Conservation (phyloP, 805 yeast genomes). For the Kodamaea sagamina region DNA sequence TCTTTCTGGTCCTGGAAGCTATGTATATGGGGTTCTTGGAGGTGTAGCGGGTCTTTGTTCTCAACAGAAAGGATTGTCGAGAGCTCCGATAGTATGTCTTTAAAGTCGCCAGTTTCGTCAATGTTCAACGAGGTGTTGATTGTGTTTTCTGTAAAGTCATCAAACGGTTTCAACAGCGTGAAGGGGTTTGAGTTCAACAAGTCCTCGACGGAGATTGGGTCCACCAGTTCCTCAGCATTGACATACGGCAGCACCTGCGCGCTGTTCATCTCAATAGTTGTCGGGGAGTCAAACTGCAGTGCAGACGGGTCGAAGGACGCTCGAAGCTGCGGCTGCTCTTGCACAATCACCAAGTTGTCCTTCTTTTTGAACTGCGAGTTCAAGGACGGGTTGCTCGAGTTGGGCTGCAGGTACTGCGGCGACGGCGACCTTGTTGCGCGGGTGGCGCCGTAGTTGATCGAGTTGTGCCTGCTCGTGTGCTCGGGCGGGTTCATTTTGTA, state of each 20-base stretch:
- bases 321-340: conserved; percentile 6
- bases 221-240: conserved; percentile 4
- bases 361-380: conserved; percentile 1
- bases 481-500: conserved; percentile 8
- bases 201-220: conserved; percentile 15
- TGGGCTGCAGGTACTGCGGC: conserved; percentile 6
- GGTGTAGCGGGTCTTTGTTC: neutral
- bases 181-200: conserved; percentile 16
- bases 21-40: neutral
- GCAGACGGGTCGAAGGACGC: conserved; percentile 5
- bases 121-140: conserved; percentile 4
- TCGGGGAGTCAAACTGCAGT: conserved; percentile 13
- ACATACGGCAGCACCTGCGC: conserved; percentile 11
- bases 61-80: conserved; percentile 9
- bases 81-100: conserved; percentile 14
- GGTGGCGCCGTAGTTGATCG: conserved; percentile 6
- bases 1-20: neutral
- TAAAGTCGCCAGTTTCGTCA: conserved; percentile 7
- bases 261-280: conserved; percentile 17
- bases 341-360: conserved; percentile 8
- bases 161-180: conserved; percentile 13
- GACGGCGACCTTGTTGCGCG: conserved; percentile 9
- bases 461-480: conserved; percentile 4
- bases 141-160: conserved; percentile 10
- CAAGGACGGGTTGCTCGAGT: conserved; percentile 4